Base-by-base conservation (phyloP, 192 early-diverging fungal genomes). In the Backusella liffmaniae region DNA sequence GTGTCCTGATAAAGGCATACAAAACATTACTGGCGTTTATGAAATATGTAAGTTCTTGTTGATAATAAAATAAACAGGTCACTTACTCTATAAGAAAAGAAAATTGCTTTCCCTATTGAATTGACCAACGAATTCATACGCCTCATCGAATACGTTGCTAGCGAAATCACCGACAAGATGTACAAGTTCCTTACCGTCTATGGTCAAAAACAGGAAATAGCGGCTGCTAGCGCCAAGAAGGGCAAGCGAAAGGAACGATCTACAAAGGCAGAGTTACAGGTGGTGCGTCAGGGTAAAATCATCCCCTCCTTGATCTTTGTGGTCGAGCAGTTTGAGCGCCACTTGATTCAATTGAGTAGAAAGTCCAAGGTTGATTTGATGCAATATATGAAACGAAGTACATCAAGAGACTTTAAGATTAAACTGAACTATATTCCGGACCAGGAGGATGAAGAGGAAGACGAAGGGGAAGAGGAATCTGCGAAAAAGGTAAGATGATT, bases 371-470 rank as follows among this genome's bases (percentile, higher is more conserved):
- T 77, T 0, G 86, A 93, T 51, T 67, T 96, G 49, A 91, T 91
- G 36, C 90, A 94, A 59, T 90, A 92, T 70, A 86, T 95, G 76
- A 90, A 93, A 73, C 84, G 93, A 26, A 92, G 93, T 76, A 94
- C 93, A 0, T 90, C 91, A 2, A 84, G 92, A 39, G 94, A 96
- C 65, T 96, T 96, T 59, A 86, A 84, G 56, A 93, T 96, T 72
- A 82, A 91, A 30, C 79, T 82, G 66, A 84, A 82, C 56, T 71
- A 78, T 13, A 84, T 85, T 53, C n/a, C 67, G 18, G 35, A 23
- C 1, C 37, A 69, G 9, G 37, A 7, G 23, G 34, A 69, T 10
- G 18, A 13, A 0, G 36, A 69, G 0, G 37, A 69, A 4, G 67
- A 69, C 0, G 34, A 69, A 2, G 37, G 10, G 5, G 67, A 69